A percentile compares a stretch with the other conserved stretches of the same genome.
phyloP scores from a whole-genome alignment of 306 rosid species.

The Datisca glomerata region DNA sequence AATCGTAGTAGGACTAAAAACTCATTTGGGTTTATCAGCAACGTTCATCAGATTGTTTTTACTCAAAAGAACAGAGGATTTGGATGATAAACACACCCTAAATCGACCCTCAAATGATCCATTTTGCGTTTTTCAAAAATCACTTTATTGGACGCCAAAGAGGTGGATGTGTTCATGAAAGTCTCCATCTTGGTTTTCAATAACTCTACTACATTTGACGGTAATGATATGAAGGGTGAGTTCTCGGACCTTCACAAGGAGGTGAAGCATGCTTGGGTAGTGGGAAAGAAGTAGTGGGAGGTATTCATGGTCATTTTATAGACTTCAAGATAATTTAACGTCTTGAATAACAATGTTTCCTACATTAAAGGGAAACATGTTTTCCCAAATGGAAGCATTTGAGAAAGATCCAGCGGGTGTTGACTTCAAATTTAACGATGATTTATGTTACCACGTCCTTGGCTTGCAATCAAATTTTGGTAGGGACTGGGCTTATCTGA shows the following conservation, averaged over 20 bases:
- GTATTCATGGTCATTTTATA: no score
- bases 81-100: conserved; percentile 15
- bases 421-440: no score
- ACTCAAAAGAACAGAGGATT: conserved; percentile 23
- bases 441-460: no score
- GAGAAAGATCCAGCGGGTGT: no score
- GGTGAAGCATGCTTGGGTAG: conserved; percentile 56
- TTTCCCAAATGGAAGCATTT: no score
- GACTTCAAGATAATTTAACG: no score
- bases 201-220: conserved; percentile 18
- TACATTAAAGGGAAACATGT: no score
- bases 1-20: no score
- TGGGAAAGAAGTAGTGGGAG: conserved; percentile 60
- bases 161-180: conserved; percentile 27
- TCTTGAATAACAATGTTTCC: no score
- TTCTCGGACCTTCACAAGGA: conserved; percentile 50
- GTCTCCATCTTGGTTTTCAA: conserved; percentile 65
- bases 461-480: no score
- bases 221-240: conserved; percentile 16
- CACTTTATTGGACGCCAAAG: conserved; percentile 18
- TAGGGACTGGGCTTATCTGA: no score
- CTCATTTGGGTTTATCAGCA: conserved; percentile 31
- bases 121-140: conserved; percentile 17
- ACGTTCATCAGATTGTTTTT: conserved; percentile 30
- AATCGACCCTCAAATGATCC: conserved; percentile 20